These are phyloP conservation scores for Cenococcum geophilum DNA, from an alignment of 495 filamentous ascomycete genomes.

Conservation along the genomic window DNA sequence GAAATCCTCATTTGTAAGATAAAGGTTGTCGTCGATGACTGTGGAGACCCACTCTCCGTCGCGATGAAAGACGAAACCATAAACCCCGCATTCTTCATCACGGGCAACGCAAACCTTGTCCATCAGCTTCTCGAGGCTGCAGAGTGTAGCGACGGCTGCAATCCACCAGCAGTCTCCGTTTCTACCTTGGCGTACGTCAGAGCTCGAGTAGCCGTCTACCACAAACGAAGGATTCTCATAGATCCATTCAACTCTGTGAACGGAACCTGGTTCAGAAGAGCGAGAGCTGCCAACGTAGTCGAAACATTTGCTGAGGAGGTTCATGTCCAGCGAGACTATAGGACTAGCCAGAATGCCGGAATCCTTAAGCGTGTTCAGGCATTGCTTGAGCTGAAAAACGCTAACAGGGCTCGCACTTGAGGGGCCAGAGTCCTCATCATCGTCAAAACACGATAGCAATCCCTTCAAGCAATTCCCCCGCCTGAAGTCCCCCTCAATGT, in stretches of 20 bases:
- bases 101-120: slow-evolving; percentile 76
- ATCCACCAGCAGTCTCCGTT: slow-evolving; percentile 91
- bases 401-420: slow-evolving; percentile 1
- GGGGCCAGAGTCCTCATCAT: neutral
- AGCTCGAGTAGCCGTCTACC: slow-evolving; percentile 27
- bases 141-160: slow-evolving; percentile 76
- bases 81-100: slow-evolving; percentile 76
- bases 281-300: slow-evolving; percentile 14
- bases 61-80: slow-evolving; percentile 89
- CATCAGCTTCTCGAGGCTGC: slow-evolving; percentile 70
- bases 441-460: slow-evolving; percentile 11
- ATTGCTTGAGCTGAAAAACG: slow-evolving; percentile 6
- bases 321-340: slow-evolving; percentile 50
- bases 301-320: slow-evolving; percentile 43
- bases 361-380: slow-evolving; percentile 15
- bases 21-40: slow-evolving; percentile 81
- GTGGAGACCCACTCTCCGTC: slow-evolving; percentile 87
- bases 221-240: slow-evolving; percentile 27
- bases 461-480: slow-evolving; percentile 21
- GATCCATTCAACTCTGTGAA: slow-evolving; percentile 30
- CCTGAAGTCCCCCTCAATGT: slow-evolving; percentile 62
- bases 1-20: slow-evolving; percentile 70
- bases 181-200: slow-evolving; percentile 68
- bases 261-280: slow-evolving; percentile 14
- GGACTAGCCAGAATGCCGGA: slow-evolving; percentile 39